Evolutionary conservation across 2,329 filamentous ascomycete species (phyloP), one percentile per base, ranked within the genome.

Genomic region (Periconia sp.): DNA sequence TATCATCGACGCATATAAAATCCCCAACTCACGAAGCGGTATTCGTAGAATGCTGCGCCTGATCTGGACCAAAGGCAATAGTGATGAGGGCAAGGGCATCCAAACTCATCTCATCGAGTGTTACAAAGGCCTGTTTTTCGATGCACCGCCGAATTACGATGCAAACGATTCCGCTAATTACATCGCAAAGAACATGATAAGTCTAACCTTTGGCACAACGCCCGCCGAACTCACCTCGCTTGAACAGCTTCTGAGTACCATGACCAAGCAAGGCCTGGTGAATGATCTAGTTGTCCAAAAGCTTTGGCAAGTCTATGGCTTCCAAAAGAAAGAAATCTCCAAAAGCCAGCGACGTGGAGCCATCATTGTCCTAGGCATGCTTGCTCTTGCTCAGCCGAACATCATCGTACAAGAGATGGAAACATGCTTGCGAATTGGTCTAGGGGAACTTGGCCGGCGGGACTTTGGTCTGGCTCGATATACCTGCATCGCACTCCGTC

Each of bases 11-110:
- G 93, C 92, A 6, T 97, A 97, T 81, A 94, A 95, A 73, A 88
- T 99, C 54, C 90, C 97, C 72, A 91, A 94, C 62, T 92, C 95
- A 69, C 92, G 96, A 73, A 78, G 88, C 40, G 94, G 95, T 53
- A 97, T 99, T 67, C 85, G 93, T 54, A 88, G 92, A 53, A 99
- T 99, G 94, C 82, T 99, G 58, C 88, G 93, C 49, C 81, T 99
- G 18, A 99, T 99, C 73, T 99, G 94, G 94, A 99, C 94, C 59
- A 99, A 99, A 77, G 93, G 94, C 63, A 99, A 97, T 76, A 97
- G 92, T 65, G 94, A 99, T 67, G 95, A 99, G 80, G 94, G 95
- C 65, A 99, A 97, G 77, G 94, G 94, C 52, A 92, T 99, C 2
- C 95, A 99, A 71, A 90, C 90, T 2, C 94, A 99, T 74, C 82